Percentiles rank a stretch among this genome's conserved stretches.
Conservation (phyloP, 176 grass and related monocot species). For the Raddia distichophylla region DNA sequence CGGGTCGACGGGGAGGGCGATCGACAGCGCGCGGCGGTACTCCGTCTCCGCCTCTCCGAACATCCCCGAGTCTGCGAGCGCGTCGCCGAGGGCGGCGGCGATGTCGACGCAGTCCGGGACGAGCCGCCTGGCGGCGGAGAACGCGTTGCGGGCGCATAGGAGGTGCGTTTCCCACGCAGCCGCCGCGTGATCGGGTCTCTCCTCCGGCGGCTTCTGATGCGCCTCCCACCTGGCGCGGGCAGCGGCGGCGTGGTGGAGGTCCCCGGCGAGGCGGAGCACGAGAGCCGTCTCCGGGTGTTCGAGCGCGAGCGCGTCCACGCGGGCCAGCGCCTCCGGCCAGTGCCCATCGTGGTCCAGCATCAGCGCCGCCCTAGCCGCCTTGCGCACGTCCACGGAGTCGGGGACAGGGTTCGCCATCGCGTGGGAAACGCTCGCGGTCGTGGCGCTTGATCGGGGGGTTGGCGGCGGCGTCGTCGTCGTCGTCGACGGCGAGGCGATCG, state of each 20-base stretch:
- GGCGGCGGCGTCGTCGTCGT: no score
- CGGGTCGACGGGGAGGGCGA: slow-evolving; percentile 25
- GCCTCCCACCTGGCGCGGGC: background rate
- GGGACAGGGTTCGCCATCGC: slow-evolving; percentile 1
- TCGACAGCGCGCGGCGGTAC: slow-evolving; percentile 7
- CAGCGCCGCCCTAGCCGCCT: slow-evolving; percentile 26
- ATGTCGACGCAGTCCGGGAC: slow-evolving; percentile 42
- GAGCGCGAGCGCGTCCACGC: background rate
- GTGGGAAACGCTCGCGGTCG: background rate
- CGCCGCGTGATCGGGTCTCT: background rate
- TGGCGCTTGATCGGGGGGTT: no score
- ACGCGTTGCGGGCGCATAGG: background rate
- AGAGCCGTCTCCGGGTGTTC: background rate
- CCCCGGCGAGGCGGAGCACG: slow-evolving; percentile 23
- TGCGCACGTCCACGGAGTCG: background rate
- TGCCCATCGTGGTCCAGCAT: slow-evolving; percentile 21
- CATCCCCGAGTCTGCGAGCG: background rate
- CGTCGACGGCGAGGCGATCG: no score
- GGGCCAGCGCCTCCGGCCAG: background rate
- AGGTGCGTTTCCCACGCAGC: background rate
- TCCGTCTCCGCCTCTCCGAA: slow-evolving; percentile 8
- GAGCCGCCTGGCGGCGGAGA: background rate
- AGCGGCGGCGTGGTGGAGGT: slow-evolving; percentile 23
- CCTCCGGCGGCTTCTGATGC: no score
- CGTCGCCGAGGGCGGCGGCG: slow-evolving; percentile 34